phyloP scores from a whole-genome alignment of 352 stramenopile species.

The Globisporangium okanoganense region DNA sequence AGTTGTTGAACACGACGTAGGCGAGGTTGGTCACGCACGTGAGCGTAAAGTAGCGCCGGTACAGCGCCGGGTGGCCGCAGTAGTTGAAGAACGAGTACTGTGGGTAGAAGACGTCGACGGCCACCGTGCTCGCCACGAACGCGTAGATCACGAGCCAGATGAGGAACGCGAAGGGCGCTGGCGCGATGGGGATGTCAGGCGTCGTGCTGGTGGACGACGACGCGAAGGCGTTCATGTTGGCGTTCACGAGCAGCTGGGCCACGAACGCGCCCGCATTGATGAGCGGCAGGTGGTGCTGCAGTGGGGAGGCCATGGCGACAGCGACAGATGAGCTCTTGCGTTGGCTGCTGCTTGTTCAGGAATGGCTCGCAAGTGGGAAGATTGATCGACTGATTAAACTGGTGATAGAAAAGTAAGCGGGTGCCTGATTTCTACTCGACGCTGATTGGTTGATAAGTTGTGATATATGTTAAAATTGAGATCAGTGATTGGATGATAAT shows the following conservation, averaged over 20 bases:
- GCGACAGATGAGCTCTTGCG: not conserved
- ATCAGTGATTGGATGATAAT: not conserved
- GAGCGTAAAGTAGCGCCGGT: constrained; percentile 53
- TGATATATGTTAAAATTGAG: not conserved
- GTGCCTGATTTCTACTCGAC: constrained; percentile 3
- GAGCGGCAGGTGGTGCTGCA: constrained; percentile 18
- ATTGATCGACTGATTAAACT: constrained; percentile 4
- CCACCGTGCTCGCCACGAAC: constrained; percentile 36
- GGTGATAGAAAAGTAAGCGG: no score
- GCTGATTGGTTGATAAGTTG: not conserved
- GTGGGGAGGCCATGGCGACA: constrained; percentile 9
- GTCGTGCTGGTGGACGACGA: not conserved
- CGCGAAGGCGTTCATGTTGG: constrained; percentile 13
- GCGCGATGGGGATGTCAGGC: constrained; percentile 33
- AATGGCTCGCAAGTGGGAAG: not conserved
- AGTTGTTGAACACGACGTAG: constrained; percentile 37
- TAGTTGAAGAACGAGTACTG: constrained; percentile 55
- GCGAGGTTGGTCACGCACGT: constrained; percentile 45
- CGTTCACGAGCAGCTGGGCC: constrained; percentile 13
- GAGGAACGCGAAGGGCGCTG: constrained; percentile 38
- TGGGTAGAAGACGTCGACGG: constrained; percentile 51
- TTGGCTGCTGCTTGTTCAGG: not conserved
- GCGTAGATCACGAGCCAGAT: constrained; percentile 59
- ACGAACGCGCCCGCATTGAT: constrained; percentile 16
- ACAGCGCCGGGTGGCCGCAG: constrained; percentile 37